Evolutionary conservation across 2,329 filamentous ascomycete genomes (phyloP).

Genomic region (Zymoseptoria tritici): DNA sequence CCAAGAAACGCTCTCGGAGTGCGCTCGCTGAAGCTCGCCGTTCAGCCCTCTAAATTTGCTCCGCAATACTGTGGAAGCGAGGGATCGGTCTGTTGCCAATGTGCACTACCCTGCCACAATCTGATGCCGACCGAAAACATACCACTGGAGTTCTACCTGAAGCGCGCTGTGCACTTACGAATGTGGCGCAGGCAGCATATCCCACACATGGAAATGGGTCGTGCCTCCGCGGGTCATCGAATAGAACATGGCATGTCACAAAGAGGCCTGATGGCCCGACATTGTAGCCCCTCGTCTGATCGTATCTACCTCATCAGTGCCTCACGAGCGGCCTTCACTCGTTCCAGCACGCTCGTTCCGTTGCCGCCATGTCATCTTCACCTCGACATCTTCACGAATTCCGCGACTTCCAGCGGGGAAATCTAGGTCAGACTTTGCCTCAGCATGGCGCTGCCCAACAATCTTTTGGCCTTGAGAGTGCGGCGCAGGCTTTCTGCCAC

Average conservation of each 20-base stretch:
- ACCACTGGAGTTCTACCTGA: neutral
- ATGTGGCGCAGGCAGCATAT: neutral
- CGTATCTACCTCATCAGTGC: neutral
- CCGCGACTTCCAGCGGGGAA: too few relatives aligned
- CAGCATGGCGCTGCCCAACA: neutral
- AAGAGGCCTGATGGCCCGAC: neutral
- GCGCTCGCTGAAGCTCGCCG: neutral
- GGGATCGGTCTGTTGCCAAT: neutral
- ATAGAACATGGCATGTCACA: neutral
- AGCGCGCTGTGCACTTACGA: neutral
- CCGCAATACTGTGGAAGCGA: neutral
- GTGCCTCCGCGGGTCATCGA: neutral
- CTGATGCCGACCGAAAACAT: neutral
- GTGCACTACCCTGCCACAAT: neutral
- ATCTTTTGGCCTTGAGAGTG: neutral
- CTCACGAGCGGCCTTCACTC: neutral
- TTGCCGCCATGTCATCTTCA: neutral
- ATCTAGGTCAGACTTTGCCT: neutral
- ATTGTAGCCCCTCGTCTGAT: neutral
- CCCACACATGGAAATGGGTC: neutral
- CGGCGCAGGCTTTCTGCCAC: neutral
- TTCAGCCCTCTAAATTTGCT: neutral
- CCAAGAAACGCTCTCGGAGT: neutral
- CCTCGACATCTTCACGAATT: neutral
- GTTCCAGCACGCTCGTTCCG: neutral